Base-by-base conservation (phyloP, 306 rosid species). In the Malus asiatica region DNA sequence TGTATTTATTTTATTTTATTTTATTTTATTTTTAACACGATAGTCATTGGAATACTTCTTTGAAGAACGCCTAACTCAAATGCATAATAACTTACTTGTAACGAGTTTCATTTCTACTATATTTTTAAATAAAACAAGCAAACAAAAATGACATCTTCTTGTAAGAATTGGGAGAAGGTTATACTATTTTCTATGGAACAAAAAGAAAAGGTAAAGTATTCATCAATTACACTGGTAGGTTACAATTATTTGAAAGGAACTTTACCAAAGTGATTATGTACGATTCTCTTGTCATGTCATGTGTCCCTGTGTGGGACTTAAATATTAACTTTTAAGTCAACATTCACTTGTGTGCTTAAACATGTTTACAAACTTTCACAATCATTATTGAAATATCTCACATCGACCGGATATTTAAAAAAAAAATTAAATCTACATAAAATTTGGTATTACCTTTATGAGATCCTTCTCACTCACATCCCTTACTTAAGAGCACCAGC, bases 341-440 rank as follows among this genome's bases (percentile, higher is more conserved):
- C 15, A 29, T 29, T 32, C 25, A 64, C 44, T 30, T 3, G 11
- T 7, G 42, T 16, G 44, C 68, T 30, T 16, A 15, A 15, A 15
- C 20, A 16, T 3, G 12, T 64, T 16, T 8, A 4, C 8, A 7
- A 63, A 38, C 8, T 38, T 38, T 38, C 10, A 8, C 42, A 7
- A 38, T 35, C 0, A 7, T 0, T 0, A 8, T 7, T 35, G 40
- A 35, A 35, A 35, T 35, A 35, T 33, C 1, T 6, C 0, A 35
- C 0, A 38, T 38, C 10, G 0, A 38, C 0, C 2, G 0, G 7
- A 38, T 38, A 7, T 38, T 7, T 6, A 0, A 7, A 35, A 6
- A 6, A 35, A 2, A 38, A 9, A 7, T 38, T 38, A 38, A 38
- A 38, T 38, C 42, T 1, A 38, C 10, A 38, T 38, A 38, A 38